phyloP scores from a whole-genome alignment of 768 basidiomycete genomes.

The Tephrocybe sp. region DNA sequence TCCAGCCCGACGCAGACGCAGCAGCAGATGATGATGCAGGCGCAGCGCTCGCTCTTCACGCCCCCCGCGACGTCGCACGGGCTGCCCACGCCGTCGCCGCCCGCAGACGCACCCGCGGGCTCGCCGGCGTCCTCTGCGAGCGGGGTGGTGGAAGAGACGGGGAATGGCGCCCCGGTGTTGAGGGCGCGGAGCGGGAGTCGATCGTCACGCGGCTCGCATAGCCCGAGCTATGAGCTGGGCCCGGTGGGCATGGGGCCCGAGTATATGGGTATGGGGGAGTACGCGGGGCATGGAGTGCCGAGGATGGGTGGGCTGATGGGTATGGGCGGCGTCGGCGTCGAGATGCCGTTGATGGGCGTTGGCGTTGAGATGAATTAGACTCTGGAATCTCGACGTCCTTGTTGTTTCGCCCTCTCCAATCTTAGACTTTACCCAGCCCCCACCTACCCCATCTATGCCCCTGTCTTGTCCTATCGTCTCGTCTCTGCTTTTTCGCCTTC shows the following conservation, averaged over 20 bases:
- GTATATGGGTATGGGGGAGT: background rate
- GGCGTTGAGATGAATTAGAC: constrained; percentile 17
- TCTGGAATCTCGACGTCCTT: no score
- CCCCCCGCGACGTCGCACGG: constrained; percentile 42
- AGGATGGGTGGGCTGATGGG: background rate
- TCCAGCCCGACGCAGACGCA: background rate
- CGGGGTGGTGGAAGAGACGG: background rate
- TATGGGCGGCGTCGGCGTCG: constrained; percentile 5
- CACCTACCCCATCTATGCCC: no score
- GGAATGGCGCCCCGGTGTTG: background rate
- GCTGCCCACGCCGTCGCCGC: constrained; percentile 24
- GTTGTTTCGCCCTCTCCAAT: no score
- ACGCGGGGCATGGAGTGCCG: background rate
- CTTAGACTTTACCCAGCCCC: no score
- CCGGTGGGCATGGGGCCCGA: background rate
- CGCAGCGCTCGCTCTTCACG: constrained; percentile 38
- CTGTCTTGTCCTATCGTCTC: no score
- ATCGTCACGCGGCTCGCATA: constrained; percentile 11
- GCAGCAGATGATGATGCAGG: constrained; percentile 25
- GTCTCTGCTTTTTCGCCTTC: no score
- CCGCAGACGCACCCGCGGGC: background rate
- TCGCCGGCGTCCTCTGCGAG: constrained; percentile 10
- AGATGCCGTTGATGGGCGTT: constrained; percentile 5
- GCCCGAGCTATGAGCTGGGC: constrained; percentile 21
- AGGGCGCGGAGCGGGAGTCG: constrained; percentile 8